phyloP scores from a whole-genome alignment of 1,139 yeast species.

The Saccharomycopsis hybrid region DNA sequence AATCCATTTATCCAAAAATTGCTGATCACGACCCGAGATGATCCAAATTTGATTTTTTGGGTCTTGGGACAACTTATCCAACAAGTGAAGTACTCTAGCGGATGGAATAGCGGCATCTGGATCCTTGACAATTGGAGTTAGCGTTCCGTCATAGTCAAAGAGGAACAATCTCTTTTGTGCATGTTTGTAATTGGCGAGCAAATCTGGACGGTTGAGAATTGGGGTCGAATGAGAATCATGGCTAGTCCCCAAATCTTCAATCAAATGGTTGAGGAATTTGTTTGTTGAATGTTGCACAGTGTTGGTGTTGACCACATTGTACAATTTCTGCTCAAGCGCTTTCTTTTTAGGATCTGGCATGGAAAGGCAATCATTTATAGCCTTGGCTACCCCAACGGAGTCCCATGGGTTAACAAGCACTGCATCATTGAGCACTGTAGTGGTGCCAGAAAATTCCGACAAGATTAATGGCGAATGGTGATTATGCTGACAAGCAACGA shows the following conservation, averaged over 20 bases:
- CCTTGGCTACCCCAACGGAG: constrained; percentile 82
- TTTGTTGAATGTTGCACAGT: constrained; percentile 82
- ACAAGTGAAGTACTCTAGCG: constrained; percentile 53
- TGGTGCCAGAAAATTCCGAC: constrained; percentile 92
- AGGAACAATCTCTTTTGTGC: constrained; percentile 71
- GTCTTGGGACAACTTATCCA: constrained; percentile 60
- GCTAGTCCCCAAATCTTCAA: constrained; percentile 39
- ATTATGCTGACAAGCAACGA: constrained; percentile 77
- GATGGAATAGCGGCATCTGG: constrained; percentile 99
- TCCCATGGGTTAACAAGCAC: constrained; percentile 96
- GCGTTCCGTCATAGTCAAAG: constrained; percentile 96
- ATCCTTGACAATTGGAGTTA: constrained; percentile 90
- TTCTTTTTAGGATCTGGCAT: constrained; percentile 41
- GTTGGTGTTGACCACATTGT: constrained; percentile 57
- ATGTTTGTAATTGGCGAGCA: constrained; percentile 51
- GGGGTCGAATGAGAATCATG: constrained; percentile 65
- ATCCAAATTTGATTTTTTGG: constrained; percentile 89
- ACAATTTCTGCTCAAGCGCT: constrained; percentile 45
- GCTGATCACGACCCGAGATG: constrained; percentile 92
- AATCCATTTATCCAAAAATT: constrained; percentile 82
- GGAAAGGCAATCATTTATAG: constrained; percentile 62
- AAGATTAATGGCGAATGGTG: constrained; percentile 70
- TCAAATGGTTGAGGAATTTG: constrained; percentile 48
- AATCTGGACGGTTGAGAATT: constrained; percentile 66
- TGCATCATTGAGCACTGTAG: constrained; percentile 73